A percentile compares a stretch with the other conserved stretches of the same genome.
Conservation (phyloP, 2,329 filamentous ascomycete genomes). For the Amphichorda felina region DNA sequence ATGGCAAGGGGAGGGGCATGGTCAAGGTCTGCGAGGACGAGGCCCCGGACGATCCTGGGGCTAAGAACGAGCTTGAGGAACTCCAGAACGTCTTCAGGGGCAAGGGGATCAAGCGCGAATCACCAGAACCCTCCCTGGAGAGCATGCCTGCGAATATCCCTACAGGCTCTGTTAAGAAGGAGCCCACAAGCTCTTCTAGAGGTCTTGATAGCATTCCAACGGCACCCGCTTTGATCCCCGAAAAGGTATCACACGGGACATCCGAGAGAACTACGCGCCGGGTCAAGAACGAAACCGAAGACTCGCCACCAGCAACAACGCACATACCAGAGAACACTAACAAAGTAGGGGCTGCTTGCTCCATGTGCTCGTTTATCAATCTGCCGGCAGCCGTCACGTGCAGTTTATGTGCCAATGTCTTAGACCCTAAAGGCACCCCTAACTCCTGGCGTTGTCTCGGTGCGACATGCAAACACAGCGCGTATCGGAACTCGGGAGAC, state of each 20-base stretch:
- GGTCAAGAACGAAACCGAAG: background rate
- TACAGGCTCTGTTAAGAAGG: too few relatives aligned
- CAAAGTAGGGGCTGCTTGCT: conserved; percentile 26
- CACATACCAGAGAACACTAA: background rate
- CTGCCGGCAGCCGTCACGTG: conserved; percentile 44
- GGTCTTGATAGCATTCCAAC: too few relatives aligned
- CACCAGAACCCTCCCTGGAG: background rate
- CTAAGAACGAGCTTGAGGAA: conserved; percentile 47
- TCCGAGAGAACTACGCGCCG: background rate
- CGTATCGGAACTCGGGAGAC: conserved; percentile 59
- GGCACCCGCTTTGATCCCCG: too few relatives aligned
- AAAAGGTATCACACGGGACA: background rate
- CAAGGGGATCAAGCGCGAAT: conserved; percentile 10
- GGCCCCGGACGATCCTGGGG: conserved; percentile 31
- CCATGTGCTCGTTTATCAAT: conserved; percentile 60
- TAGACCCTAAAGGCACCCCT: conserved; percentile 39
- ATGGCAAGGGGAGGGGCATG: conserved; percentile 54
- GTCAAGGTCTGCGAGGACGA: conserved; percentile 68
- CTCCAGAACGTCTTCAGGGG: conserved; percentile 32
- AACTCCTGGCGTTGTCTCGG: conserved; percentile 54
- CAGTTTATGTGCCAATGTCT: conserved; percentile 57
- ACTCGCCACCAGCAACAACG: background rate
- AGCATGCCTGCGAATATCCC: too few relatives aligned
- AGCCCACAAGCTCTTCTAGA: too few relatives aligned
- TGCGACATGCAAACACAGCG: conserved; percentile 37